A percentile compares a stretch with the other conserved stretches of the same genome.
Evolutionary conservation across 768 basidiomycete species (phyloP).

Genomic region (Cubamyces sp.): DNA sequence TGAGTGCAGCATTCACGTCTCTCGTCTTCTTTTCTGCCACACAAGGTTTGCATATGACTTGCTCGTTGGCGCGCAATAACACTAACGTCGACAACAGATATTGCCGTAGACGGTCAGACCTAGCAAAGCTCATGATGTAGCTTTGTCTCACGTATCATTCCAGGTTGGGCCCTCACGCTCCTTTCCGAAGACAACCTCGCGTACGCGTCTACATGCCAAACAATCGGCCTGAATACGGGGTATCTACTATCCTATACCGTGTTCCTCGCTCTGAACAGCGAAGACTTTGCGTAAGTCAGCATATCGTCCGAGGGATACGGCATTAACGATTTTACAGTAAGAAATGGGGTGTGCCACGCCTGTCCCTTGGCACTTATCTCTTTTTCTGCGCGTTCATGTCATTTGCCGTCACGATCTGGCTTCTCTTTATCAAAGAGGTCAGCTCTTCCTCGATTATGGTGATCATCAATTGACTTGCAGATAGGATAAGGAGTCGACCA

Average conservation of each 20-base stretch:
- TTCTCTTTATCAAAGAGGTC: conserved; percentile 91
- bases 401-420: conserved; percentile 84
- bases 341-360: conserved; percentile 77
- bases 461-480: background rate
- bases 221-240: conserved; percentile 94
- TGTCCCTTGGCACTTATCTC: conserved; percentile 79
- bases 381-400: conserved; percentile 86
- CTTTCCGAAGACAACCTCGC: conserved; percentile 93
- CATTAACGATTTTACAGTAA: conserved; percentile 43
- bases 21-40: conserved; percentile 96
- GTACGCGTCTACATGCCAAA: conserved; percentile 98
- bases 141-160: background rate
- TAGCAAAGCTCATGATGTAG: background rate
- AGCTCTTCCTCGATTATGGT: conserved; percentile 24
- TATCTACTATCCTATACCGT: conserved; percentile 97
- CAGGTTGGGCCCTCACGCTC: conserved; percentile 80
- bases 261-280: conserved; percentile 94
- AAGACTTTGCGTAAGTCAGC: conserved; percentile 76
- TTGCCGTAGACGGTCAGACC: conserved; percentile 89
- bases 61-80: background rate
- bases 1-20: conserved; percentile 85
- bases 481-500: conserved; percentile 75
- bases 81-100: conserved; percentile 60
- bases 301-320: background rate
- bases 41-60: conserved; percentile 65